Base-by-base conservation (phyloP, 495 filamentous ascomycete genomes). In the Penicillium bialowiezense region DNA sequence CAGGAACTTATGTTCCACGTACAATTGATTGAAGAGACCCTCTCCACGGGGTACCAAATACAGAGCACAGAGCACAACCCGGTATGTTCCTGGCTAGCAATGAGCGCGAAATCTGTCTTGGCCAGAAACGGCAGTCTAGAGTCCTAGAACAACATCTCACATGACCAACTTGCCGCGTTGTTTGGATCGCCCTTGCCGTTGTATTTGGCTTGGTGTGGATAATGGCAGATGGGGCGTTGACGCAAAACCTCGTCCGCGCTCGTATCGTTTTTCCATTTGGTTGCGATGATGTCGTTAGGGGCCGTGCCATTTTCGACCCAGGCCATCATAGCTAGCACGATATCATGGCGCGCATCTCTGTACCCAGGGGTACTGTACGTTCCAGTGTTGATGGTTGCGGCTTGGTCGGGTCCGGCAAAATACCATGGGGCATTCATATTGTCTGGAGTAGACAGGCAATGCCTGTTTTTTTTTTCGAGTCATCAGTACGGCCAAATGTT, bases 251-350 rank as follows among this genome's bases (percentile, higher is more conserved):
- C 40, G n/a, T 64, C 63, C 38, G 37, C 44, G 2, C 71, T 61
- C 2, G 69, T 41, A 23, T 62, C 64, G 41, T 65, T 63, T 15
- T 55, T 63, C 53, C 60, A 76, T 3, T 65, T 67, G 24, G 75
- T 77, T 14, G 71, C 76, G 2, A 75, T 55, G 26, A 78, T 49
- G 21, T 59, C 41, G 5, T 70, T 62, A 0, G 74, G 71, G 13
- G 61, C 54, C 14, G 40, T 56, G 0, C 63, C 73, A 3, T 65
- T 55, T 57, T 82, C 79, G 5, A 77, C 74, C 79, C 80, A 84
- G 2, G 61, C 58, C 64, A 80, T 70, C 47, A 84, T 48, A 18
- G 76, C 77, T 41, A 75, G 35, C 37, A 82, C 13, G 3, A 64
- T 65, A 55, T 82, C 76, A 48, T 78, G 70, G 15, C 67, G 51